phyloP scores from a whole-genome alignment of 768 basidiomycete species.

The Phlebiopsis gigantea region DNA sequence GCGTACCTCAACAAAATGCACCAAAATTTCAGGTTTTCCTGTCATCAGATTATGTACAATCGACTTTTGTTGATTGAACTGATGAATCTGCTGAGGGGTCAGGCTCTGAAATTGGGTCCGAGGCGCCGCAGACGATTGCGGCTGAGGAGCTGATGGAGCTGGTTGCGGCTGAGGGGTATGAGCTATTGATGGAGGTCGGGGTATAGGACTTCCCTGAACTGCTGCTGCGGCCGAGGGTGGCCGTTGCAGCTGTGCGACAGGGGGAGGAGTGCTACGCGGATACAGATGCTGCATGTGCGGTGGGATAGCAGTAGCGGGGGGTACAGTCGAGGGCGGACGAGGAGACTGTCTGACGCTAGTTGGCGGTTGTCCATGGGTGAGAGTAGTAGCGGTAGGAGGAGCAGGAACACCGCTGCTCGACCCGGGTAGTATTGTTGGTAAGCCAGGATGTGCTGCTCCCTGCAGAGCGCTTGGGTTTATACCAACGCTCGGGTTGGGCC shows the following conservation, averaged over 20 bases:
- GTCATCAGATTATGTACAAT: background rate
- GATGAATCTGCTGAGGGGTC: background rate
- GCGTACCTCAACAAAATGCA: background rate
- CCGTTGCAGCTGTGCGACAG: slow-evolving; percentile 14
- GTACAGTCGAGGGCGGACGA: slow-evolving; percentile 17
- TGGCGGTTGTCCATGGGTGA: background rate
- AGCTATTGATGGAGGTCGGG: background rate
- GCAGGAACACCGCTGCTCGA: background rate
- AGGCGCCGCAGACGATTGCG: background rate
- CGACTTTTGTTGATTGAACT: background rate
- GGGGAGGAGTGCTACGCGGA: slow-evolving; percentile 11
- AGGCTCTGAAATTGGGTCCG: background rate
- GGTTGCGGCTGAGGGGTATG: background rate
- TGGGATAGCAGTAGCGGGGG: slow-evolving; percentile 18
- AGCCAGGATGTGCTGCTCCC: background rate
- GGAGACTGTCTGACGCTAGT: slow-evolving; percentile 2
- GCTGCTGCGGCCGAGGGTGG: slow-evolving; percentile 6
- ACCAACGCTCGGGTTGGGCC: background rate
- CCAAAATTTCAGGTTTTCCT: background rate
- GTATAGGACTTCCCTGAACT: background rate
- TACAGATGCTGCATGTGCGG: slow-evolving; percentile 18
- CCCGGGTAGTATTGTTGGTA: background rate
- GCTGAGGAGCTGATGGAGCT: background rate
- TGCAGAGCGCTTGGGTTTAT: background rate
- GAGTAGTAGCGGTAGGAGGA: slow-evolving; percentile 5